Evolutionary conservation across 78 protist genomes (phyloP).

Genomic region (Guillardia theta): DNA sequence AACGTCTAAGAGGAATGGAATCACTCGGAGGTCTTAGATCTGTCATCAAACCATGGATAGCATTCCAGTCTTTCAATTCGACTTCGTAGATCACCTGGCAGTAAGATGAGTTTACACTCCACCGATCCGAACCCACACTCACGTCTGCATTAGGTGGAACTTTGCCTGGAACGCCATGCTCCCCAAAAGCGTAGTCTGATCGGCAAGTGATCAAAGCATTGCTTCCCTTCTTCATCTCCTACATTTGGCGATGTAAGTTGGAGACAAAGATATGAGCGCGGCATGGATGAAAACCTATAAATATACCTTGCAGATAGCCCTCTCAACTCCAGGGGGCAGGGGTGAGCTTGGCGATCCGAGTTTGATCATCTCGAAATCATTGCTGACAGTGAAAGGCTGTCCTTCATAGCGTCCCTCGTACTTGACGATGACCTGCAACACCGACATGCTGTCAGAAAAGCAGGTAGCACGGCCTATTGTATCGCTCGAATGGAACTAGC

Average conservation of each 20-base stretch:
- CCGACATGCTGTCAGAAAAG: too few species aligned
- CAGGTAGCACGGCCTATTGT: too few species aligned
- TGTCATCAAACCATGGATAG: not conserved
- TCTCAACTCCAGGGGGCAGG: conserved; percentile 15
- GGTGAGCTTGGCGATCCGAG: not conserved
- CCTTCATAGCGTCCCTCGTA: not conserved
- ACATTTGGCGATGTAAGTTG: too few species aligned
- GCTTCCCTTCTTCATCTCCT: conserved; percentile 32
- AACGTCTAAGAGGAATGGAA: not conserved
- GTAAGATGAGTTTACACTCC: too few species aligned
- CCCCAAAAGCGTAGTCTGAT: conserved; percentile 18
- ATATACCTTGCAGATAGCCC: conserved; percentile 23
- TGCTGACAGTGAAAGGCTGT: not conserved
- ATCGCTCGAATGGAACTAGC: too few species aligned
- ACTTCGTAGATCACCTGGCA: conserved; percentile 16
- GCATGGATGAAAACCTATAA: too few species aligned
- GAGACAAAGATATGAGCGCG: too few species aligned
- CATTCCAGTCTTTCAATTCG: conserved; percentile 31
- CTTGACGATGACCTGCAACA: too few species aligned
- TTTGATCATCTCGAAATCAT: not conserved
- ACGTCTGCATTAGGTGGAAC: not conserved
- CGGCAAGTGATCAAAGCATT: not conserved
- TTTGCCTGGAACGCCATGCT: not conserved
- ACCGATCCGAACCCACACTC: not conserved
- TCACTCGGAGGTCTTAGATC: not conserved